Evolutionary conservation across 441 rosid genomes (phyloP).

Genomic region (Dalechampia spathulata): DNA sequence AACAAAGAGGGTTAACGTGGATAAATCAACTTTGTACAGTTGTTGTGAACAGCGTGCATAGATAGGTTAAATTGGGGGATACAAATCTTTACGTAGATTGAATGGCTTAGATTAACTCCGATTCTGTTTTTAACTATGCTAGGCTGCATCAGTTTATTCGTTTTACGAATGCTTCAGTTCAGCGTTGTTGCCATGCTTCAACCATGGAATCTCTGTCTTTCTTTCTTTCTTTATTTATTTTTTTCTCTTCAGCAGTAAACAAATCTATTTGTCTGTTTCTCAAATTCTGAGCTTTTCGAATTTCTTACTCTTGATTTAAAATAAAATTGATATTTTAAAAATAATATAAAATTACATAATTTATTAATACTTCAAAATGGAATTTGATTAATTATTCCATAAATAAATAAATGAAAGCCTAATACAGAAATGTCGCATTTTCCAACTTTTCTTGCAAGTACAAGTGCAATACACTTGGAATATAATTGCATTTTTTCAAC

Average conservation of each 20-base stretch:
- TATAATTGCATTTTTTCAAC: no score
- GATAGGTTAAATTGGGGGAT: slow-evolving; percentile 4
- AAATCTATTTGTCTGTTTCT: not conserved
- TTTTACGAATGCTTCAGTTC: not conserved
- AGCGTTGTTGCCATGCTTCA: not conserved
- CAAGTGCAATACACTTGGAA: no score
- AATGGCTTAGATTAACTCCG: not conserved
- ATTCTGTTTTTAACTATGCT: not conserved
- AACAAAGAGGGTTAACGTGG: not conserved
- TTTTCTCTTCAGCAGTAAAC: not conserved
- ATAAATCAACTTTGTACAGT: slow-evolving; percentile 13
- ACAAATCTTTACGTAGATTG: not conserved
- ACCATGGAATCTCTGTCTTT: not conserved
- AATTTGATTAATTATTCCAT: no score
- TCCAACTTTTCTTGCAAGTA: no score
- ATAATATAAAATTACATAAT: no score
- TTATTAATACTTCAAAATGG: no score
- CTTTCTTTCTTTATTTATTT: no score
- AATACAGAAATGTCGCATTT: no score
- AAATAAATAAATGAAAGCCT: no score
- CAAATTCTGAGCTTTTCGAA: no score
- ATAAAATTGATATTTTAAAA: no score
- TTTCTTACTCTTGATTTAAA: no score
- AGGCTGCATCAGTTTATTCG: not conserved
- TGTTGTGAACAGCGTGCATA: slow-evolving; percentile 7